These are phyloP conservation scores for Angomonas deanei DNA, from an alignment of 208 protist species.

Conservation along the genomic window DNA sequence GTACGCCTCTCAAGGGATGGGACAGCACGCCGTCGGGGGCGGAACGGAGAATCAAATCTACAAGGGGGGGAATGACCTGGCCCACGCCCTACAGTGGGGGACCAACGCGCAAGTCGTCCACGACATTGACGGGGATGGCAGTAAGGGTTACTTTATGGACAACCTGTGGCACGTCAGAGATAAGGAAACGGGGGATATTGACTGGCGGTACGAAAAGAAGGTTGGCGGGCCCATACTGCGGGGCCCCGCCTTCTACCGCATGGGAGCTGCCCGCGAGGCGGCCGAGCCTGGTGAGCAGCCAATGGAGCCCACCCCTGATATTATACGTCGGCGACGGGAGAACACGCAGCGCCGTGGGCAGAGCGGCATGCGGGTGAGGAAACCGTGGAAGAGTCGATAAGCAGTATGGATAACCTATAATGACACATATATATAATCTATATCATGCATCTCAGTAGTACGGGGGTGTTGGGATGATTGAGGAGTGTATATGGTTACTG, in stretches of 20 bases:
- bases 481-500: neutral
- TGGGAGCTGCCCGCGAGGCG: slow-evolving; percentile 58
- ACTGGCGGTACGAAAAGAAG: slow-evolving; percentile 84
- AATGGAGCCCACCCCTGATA: slow-evolving; percentile 48
- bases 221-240: slow-evolving; percentile 60
- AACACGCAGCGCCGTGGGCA: neutral
- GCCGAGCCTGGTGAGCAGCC: slow-evolving; percentile 31
- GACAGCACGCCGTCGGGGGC: slow-evolving; percentile 63
- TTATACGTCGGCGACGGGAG: slow-evolving; percentile 5
- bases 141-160: slow-evolving; percentile 63
- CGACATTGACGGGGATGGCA: slow-evolving; percentile 72
- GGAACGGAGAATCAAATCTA: slow-evolving; percentile 65
- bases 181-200: slow-evolving; percentile 74
- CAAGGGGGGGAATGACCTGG: slow-evolving; percentile 1
- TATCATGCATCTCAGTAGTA: too few relatives aligned
- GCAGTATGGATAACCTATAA: too few relatives aligned
- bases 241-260: slow-evolving; percentile 66
- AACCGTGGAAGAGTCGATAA: neutral
- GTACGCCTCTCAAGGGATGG: slow-evolving; percentile 49
- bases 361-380: neutral
- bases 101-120: slow-evolving; percentile 40
- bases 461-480: neutral
- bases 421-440: too few relatives aligned
- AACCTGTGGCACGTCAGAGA: slow-evolving; percentile 69
- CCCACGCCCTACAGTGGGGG: slow-evolving; percentile 53